Percentiles rank a stretch among this genome's conserved stretches.
Conservation (phyloP, 345 rosid genomes). For the Raphanus raphanistrum region DNA sequence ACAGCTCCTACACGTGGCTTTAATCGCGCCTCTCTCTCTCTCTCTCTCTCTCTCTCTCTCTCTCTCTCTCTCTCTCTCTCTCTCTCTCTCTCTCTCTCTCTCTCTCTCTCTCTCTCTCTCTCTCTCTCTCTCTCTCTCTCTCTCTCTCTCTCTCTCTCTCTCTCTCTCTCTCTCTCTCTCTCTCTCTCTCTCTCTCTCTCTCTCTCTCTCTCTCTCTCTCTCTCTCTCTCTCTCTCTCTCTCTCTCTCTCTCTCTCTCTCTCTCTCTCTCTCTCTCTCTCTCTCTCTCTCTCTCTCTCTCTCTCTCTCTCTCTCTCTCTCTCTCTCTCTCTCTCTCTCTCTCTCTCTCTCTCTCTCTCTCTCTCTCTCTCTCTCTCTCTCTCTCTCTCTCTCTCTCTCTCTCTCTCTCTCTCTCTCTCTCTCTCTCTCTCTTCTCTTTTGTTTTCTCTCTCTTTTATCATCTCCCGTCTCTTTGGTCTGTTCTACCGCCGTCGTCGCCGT, state of each 20-base stretch:
- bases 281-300: too few relatives aligned
- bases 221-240: too few relatives aligned
- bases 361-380: too few relatives aligned
- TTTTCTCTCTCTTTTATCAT: conserved; percentile 34
- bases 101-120: neutral
- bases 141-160: neutral
- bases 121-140: too few relatives aligned
- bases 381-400: neutral
- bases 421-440: too few relatives aligned
- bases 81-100: neutral
- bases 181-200: too few relatives aligned
- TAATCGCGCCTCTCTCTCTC: neutral
- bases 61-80: too few relatives aligned
- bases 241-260: too few relatives aligned
- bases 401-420: too few relatives aligned
- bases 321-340: neutral
- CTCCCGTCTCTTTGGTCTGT: conserved; percentile 33
- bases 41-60: neutral
- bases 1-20: conserved; percentile 30
- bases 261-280: neutral
- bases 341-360: too few relatives aligned
- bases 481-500: conserved; percentile 39
- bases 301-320: too few relatives aligned
- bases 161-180: too few relatives aligned
- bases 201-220: neutral